These are phyloP conservation scores for Plantago coronopus DNA, from an alignment of 305 asterid genomes.

Conservation along the genomic window DNA sequence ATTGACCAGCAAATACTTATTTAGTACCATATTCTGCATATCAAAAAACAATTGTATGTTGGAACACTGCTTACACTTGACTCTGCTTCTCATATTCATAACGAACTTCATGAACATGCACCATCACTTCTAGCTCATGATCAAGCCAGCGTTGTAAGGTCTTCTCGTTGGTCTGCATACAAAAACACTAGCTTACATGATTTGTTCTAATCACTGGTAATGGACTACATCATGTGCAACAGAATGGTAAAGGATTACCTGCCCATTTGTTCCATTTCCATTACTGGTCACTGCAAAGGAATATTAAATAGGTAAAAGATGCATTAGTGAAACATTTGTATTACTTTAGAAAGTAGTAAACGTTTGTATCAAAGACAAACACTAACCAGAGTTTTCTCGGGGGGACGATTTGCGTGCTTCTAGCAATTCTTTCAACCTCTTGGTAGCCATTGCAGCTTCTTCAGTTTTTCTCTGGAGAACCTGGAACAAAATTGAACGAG, in stretches of 20 bases:
- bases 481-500: constrained; percentile 40
- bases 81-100: constrained; percentile 97
- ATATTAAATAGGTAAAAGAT: constrained; percentile 18
- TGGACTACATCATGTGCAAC: constrained; percentile 11
- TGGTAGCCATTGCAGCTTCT: constrained; percentile 99
- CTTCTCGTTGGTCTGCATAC: constrained; percentile 74
- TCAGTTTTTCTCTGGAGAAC: constrained; percentile 99
- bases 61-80: constrained; percentile 72
- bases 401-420: constrained; percentile 91
- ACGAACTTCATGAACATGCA: constrained; percentile 98
- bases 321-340: constrained; percentile 3
- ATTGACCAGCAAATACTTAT: constrained; percentile 24
- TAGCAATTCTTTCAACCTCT: constrained; percentile 92
- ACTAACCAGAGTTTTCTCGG: constrained; percentile 83
- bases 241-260: constrained; percentile 41
- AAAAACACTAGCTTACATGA: constrained; percentile 18
- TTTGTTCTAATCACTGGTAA: constrained; percentile 17
- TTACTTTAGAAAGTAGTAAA: not conserved
- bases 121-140: constrained; percentile 98
- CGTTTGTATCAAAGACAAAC: constrained; percentile 12
- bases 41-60: constrained; percentile 12
- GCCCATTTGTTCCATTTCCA: constrained; percentile 73
- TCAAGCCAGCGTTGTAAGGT: constrained; percentile 92
- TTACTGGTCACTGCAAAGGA: constrained; percentile 61
- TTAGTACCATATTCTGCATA: constrained; percentile 1